Evolutionary conservation across 225 moss, liverwort and hornwort genomes (phyloP).

Genomic region (Pseudisothecium myosuroides): DNA sequence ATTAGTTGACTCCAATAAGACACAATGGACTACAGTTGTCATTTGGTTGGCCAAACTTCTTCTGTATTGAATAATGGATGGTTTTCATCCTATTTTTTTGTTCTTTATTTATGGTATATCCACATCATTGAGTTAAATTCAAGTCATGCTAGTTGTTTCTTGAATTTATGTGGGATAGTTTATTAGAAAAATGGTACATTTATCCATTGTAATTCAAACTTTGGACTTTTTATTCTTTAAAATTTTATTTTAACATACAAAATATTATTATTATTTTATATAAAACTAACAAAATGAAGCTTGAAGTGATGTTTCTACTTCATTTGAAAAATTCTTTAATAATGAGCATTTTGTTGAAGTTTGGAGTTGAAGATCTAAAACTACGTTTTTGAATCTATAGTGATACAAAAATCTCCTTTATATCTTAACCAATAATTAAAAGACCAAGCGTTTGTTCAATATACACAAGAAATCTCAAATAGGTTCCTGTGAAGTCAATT

Average conservation of each 20-base stretch:
- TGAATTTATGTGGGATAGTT: not conserved
- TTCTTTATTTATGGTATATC: not conserved
- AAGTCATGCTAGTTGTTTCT: not conserved
- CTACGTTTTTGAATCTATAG: not conserved
- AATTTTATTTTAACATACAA: not conserved
- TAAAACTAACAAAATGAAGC: not conserved
- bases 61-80: not conserved
- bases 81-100: not conserved
- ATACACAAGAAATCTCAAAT: no score
- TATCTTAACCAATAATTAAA: not conserved
- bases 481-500: no score
- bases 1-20: no score
- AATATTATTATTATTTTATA: no score
- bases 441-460: no score
- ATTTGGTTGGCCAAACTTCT: accelerated
- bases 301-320: not conserved
- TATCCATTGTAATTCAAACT: accelerated
- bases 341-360: not conserved
- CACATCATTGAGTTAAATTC: not conserved
- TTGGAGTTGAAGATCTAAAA: not conserved
- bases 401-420: not conserved
- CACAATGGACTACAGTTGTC: accelerated
- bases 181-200: not conserved
- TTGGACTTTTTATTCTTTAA: accelerated
- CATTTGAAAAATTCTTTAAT: not conserved